A percentile compares a stretch with the other conserved stretches of the same genome.
Evolutionary conservation across 225 moss, liverwort and hornwort species (phyloP).

Genomic region (Sphagnum contortum): DNA sequence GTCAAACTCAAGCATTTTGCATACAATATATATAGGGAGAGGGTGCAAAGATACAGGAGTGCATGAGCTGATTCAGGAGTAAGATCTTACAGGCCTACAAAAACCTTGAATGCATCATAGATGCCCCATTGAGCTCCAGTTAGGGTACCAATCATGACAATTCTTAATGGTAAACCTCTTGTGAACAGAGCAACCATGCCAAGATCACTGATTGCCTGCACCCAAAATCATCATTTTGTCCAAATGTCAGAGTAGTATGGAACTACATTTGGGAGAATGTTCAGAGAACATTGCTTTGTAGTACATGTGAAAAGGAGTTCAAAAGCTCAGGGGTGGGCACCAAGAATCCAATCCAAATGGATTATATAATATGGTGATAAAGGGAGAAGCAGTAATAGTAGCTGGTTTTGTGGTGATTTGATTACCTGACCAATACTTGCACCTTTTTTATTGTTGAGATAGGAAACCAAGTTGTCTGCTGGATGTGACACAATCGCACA

Average conservation of each 20-base stretch:
- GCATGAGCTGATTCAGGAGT: too few species aligned
- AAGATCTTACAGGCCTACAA: constrained; percentile 32
- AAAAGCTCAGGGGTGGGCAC: too few species aligned
- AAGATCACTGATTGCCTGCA: constrained; percentile 57
- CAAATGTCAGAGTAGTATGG: too few species aligned
- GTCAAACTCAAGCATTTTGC: neutral
- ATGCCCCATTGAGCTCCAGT: constrained; percentile 96
- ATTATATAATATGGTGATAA: too few species aligned
- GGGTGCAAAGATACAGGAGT: neutral
- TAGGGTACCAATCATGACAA: constrained; percentile 86
- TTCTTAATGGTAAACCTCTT: constrained; percentile 70
- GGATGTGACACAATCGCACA: constrained; percentile 91
- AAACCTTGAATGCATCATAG: constrained; percentile 61
- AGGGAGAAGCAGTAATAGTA: too few species aligned
- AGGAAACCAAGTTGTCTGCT: constrained; percentile 90
- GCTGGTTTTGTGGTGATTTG: neutral
- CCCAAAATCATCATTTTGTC: neutral
- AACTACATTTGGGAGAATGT: too few species aligned
- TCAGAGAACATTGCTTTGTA: too few species aligned
- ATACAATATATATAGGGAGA: too few species aligned
- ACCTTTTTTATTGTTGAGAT: constrained; percentile 70
- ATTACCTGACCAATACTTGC: constrained; percentile 57
- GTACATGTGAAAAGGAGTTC: too few species aligned
- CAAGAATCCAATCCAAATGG: too few species aligned
- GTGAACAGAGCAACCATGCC: constrained; percentile 66